A percentile compares a stretch with the other conserved stretches of the same genome.
phyloP scores from a whole-genome alignment of 176 grass and related monocot genomes.

The Bolboschoenus planiculmis region DNA sequence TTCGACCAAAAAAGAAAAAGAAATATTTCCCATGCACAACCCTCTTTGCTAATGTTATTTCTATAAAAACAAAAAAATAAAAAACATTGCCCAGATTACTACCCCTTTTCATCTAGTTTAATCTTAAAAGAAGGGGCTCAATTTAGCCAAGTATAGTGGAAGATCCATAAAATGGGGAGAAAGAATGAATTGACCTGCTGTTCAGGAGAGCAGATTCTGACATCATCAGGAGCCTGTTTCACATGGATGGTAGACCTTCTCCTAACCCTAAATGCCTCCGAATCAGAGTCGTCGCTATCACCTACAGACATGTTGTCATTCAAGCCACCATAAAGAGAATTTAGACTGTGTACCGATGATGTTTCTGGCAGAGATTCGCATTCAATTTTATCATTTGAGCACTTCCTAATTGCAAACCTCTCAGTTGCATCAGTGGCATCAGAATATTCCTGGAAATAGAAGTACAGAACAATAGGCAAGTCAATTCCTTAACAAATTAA shows the following conservation, averaged over 20 bases:
- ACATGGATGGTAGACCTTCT: slow-evolving; percentile 41
- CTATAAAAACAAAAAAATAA: not conserved
- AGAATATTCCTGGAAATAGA: slow-evolving; percentile 13
- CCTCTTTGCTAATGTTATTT: not conserved
- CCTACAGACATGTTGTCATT: slow-evolving; percentile 40
- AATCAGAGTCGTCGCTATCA: slow-evolving; percentile 71
- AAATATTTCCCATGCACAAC: not conserved
- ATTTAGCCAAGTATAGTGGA: not conserved
- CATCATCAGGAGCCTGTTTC: slow-evolving; percentile 31
- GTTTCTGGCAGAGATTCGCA: slow-evolving; percentile 24
- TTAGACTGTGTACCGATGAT: slow-evolving; percentile 10
- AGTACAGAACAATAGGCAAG: not conserved
- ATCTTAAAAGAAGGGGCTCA: not conserved
- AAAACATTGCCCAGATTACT: not conserved
- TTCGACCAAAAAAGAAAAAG: not conserved
- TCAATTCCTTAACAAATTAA: slow-evolving; percentile 7
- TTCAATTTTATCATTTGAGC: slow-evolving; percentile 6
- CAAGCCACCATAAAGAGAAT: slow-evolving; percentile 25
- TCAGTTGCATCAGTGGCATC: slow-evolving; percentile 24
- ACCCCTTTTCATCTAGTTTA: not conserved
- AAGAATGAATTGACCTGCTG: slow-evolving; percentile 44
- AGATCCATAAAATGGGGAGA: not conserved
- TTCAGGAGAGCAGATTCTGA: slow-evolving; percentile 28
- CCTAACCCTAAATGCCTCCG: slow-evolving; percentile 80
- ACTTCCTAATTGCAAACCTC: slow-evolving; percentile 15